Evolutionary conservation across 768 basidiomycete species (phyloP).

Genomic region (Zangia roseola): DNA sequence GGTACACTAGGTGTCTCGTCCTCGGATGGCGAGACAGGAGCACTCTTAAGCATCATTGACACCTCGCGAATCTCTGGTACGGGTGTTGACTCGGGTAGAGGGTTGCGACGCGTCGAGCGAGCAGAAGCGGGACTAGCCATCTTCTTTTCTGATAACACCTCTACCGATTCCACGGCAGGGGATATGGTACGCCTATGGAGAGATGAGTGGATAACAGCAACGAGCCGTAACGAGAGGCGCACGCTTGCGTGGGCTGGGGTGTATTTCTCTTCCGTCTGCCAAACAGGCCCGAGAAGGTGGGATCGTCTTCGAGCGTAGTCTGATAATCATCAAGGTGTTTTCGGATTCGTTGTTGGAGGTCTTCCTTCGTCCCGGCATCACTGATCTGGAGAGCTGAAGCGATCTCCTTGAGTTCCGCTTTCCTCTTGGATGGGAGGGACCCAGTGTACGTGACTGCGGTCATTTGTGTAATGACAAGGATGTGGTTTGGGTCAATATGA

Average conservation of each 20-base stretch:
- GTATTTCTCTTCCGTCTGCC: constrained; percentile 36
- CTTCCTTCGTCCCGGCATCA: constrained; percentile 61
- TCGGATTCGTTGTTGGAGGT: constrained; percentile 60
- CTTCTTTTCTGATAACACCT: constrained; percentile 16
- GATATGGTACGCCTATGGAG: constrained; percentile 12
- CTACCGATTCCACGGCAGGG: constrained; percentile 11
- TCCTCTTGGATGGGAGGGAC: constrained; percentile 63
- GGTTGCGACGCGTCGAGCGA: constrained; percentile 23
- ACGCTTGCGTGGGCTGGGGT: constrained; percentile 14
- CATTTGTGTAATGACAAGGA: constrained; percentile 30
- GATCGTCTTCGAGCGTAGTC: constrained; percentile 52
- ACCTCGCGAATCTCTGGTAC: constrained; percentile 49
- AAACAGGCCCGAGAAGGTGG: constrained; percentile 56
- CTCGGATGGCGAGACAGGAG: constrained; percentile 38
- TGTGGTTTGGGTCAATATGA: constrained; percentile 17
- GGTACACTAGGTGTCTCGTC: constrained; percentile 6
- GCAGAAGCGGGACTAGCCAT: constrained; percentile 16
- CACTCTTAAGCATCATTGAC: constrained; percentile 51
- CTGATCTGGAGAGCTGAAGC: constrained; percentile 52
- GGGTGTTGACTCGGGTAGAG: constrained; percentile 43
- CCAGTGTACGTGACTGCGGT: constrained; percentile 47
- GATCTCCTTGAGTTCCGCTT: constrained; percentile 63
- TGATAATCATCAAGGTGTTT: constrained; percentile 59
- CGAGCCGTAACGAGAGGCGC: constrained; percentile 1
- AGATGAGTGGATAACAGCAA: not conserved